These are phyloP conservation scores for Lentinula boryana DNA, from an alignment of 768 basidiomycete species.

Conservation along the genomic window DNA sequence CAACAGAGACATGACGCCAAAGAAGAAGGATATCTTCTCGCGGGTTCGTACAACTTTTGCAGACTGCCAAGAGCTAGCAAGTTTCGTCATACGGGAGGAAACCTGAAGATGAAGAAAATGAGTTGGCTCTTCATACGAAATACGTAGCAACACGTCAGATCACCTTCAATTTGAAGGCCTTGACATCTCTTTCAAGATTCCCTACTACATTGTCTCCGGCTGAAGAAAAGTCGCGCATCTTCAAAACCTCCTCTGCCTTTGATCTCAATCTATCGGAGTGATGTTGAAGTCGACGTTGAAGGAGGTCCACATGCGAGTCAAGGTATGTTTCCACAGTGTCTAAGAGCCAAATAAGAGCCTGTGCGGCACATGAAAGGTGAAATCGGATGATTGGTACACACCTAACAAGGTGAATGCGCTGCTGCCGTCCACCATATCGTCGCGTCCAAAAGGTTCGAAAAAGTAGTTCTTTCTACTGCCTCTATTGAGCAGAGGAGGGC, in stretches of 20 bases:
- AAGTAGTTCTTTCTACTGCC: background rate
- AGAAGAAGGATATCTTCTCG: constrained; percentile 87
- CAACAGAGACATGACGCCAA: constrained; percentile 90
- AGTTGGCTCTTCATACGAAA: background rate
- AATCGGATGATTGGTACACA: constrained; percentile 19
- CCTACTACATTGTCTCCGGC: constrained; percentile 45
- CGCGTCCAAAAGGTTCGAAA: background rate
- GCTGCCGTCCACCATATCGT: background rate
- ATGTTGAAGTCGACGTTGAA: constrained; percentile 81
- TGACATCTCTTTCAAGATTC: constrained; percentile 82
- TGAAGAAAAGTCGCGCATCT: constrained; percentile 37
- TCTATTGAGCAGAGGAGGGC: background rate
- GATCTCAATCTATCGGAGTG: constrained; percentile 80
- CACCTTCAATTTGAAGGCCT: constrained; percentile 83
- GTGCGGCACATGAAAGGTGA: constrained; percentile 17
- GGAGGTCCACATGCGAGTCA: constrained; percentile 80
- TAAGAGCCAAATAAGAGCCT: constrained; percentile 18
- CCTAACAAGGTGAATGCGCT: constrained; percentile 70
- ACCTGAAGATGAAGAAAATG: constrained; percentile 40
- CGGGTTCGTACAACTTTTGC: constrained; percentile 80
- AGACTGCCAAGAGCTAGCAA: constrained; percentile 86
- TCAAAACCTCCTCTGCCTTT: constrained; percentile 77
- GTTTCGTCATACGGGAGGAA: constrained; percentile 66
- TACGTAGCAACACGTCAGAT: background rate
- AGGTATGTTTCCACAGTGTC: constrained; percentile 95